These are phyloP conservation scores for Lactifluus volemus DNA, from an alignment of 768 basidiomycete species.

Conservation along the genomic window DNA sequence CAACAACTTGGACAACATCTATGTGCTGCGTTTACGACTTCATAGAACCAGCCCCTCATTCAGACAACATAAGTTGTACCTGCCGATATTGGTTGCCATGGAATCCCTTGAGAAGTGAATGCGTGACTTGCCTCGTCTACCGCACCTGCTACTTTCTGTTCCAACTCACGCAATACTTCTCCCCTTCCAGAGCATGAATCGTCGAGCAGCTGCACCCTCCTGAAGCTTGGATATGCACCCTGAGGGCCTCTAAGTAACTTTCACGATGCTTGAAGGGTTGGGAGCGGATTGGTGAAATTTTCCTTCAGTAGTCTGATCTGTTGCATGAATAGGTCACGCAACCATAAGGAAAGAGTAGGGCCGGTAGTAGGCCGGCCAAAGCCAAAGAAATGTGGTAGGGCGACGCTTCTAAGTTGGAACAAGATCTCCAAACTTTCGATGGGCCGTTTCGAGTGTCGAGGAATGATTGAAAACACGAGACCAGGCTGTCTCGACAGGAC, in stretches of 20 bases:
- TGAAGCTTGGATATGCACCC: not conserved
- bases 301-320: not conserved
- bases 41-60: no score
- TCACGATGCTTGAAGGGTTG: not conserved
- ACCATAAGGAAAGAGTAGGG: not conserved
- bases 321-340: not conserved
- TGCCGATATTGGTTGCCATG: not conserved
- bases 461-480: not conserved
- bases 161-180: not conserved
- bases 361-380: no score
- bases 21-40: no score
- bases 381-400: no score
- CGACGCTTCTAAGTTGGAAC: not conserved
- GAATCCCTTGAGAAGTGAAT: not conserved
- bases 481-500: not conserved
- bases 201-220: not conserved
- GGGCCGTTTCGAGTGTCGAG: not conserved
- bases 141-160: not conserved
- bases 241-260: not conserved
- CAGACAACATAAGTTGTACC: not conserved
- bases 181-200: not conserved
- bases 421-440: not conserved
- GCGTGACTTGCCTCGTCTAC: not conserved
- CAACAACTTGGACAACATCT: no score
- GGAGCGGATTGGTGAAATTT: not conserved